Percentiles rank a stretch among this genome's conserved stretches.
These are phyloP conservation scores for Saprolegnia parasitica DNA, from an alignment of 352 stramenopile species.

Conservation along the genomic window DNA sequence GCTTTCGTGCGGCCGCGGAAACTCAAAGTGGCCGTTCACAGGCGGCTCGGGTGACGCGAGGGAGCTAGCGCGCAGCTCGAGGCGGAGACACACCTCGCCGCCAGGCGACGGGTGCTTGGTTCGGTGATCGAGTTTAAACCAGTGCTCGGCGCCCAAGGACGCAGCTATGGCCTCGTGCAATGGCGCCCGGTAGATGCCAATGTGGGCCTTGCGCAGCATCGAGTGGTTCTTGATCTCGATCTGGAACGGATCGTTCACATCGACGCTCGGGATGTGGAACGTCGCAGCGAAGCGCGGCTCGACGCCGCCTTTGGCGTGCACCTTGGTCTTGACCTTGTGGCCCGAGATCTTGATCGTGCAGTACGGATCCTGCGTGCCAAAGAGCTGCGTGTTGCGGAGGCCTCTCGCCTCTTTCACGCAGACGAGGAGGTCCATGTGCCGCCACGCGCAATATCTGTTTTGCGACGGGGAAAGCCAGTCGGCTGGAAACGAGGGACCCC, in stretches of 20 bases:
- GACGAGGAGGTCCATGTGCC: neutral
- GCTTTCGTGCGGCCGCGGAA: neutral
- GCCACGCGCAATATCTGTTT: neutral
- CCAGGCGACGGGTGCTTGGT: neutral
- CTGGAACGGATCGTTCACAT: constrained; percentile 9
- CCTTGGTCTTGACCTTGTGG: constrained; percentile 22
- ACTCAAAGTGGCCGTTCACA: neutral
- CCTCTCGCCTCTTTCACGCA: constrained; percentile 10
- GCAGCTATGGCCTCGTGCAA: neutral
- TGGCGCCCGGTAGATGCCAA: constrained; percentile 3
- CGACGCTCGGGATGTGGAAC: constrained; percentile 3
- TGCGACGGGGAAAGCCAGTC: constrained; percentile 1
- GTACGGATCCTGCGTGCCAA: constrained; percentile 17
- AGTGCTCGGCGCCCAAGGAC: neutral
- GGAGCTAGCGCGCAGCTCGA: constrained; percentile 4
- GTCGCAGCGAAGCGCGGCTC: constrained; percentile 3
- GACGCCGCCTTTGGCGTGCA: constrained; percentile 8
- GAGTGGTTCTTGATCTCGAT: constrained; percentile 25
- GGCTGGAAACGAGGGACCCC: neutral
- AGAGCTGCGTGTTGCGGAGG: constrained; percentile 6
- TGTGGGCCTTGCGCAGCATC: constrained; percentile 19
- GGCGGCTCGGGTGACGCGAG: neutral
- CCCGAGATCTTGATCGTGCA: constrained; percentile 27
- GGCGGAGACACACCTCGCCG: constrained; percentile 2
- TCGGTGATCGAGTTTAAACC: constrained; percentile 5